A percentile compares a stretch with the other conserved stretches of the same genome.
Evolutionary conservation across 2,329 filamentous ascomycete species (phyloP).

Genomic region (Bertia moriformis): DNA sequence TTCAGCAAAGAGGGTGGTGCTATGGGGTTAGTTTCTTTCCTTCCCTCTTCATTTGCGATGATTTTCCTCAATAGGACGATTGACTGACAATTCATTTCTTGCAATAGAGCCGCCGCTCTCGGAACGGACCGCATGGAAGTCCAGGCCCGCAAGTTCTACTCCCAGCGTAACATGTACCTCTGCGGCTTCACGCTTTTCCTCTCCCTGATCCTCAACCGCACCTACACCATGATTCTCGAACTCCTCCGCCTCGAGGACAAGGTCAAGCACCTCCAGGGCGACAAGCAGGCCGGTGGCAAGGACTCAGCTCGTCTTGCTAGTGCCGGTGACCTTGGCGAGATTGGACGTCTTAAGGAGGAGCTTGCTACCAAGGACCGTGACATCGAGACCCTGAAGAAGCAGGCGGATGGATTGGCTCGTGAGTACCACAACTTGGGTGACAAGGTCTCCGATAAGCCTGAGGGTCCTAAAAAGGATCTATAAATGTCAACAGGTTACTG

Average conservation of each 20-base stretch:
- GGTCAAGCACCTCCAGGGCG: slow-evolving; percentile 68
- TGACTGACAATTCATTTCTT: not conserved
- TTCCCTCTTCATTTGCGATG: no score
- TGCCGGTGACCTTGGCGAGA: slow-evolving; percentile 62
- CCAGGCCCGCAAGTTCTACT: slow-evolving; percentile 99
- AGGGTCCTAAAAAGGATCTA: slow-evolving; percentile 39
- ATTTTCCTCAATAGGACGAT: no score
- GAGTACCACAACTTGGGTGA: slow-evolving; percentile 82
- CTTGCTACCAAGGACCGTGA: slow-evolving; percentile 70
- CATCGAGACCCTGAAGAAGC: slow-evolving; percentile 80
- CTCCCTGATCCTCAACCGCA: slow-evolving; percentile 95
- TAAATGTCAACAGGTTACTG: no score
- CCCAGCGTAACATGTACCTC: slow-evolving; percentile 99
- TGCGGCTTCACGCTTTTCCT: slow-evolving; percentile 99
- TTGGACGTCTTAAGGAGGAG: slow-evolving; percentile 55
- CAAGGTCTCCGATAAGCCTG: slow-evolving; percentile 48
- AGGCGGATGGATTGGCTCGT: slow-evolving; percentile 65
- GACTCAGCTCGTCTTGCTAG: slow-evolving; percentile 58
- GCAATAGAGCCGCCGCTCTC: slow-evolving; percentile 47
- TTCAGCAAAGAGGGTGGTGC: slow-evolving; percentile 42
- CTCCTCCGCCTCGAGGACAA: slow-evolving; percentile 83
- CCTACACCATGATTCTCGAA: slow-evolving; percentile 93
- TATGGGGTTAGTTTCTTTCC: slow-evolving; percentile 28
- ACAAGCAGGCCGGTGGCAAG: slow-evolving; percentile 43
- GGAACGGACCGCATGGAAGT: slow-evolving; percentile 95